Percentiles rank a stretch among this genome's conserved stretches.
Evolutionary conservation across 805 yeast species (phyloP).

Genomic region (Lipomyces yamanashiensis): DNA sequence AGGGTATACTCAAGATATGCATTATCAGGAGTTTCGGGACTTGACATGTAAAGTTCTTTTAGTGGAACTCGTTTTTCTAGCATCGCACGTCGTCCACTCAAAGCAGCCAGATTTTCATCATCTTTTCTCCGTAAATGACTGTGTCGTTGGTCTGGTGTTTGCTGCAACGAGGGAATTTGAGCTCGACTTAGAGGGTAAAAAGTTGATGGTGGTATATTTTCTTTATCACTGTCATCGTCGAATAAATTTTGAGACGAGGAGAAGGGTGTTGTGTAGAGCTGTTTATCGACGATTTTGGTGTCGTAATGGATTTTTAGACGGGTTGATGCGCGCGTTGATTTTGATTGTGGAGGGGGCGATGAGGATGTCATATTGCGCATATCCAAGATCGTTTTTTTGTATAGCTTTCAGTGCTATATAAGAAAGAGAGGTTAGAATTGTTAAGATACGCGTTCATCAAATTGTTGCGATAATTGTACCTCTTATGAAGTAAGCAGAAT

Average conservation of each 20-base stretch:
- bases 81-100: neutral
- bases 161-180: neutral
- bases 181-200: neutral
- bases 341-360: neutral
- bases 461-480: no score
- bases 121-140: neutral
- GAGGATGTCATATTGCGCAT: neutral
- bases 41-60: constrained; percentile 26
- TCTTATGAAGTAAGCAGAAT: no score
- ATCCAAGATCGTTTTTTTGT: neutral
- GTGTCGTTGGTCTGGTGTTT: neutral
- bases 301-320: constrained; percentile 3
- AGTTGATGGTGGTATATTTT: constrained; percentile 23
- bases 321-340: neutral
- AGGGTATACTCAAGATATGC: constrained; percentile 26
- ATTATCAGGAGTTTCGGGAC: constrained; percentile 33
- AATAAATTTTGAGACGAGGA: neutral
- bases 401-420: neutral
- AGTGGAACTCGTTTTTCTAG: constrained; percentile 20
- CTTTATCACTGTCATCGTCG: constrained; percentile 23
- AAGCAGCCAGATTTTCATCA: neutral
- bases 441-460: no score
- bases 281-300: neutral
- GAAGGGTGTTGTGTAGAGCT: neutral
- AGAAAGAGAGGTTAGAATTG: no score